Percentiles rank a stretch among this genome's conserved stretches.
These are phyloP conservation scores for Exophiala lecanii-corni DNA, from an alignment of 2,329 filamentous ascomycete species.

Conservation along the genomic window DNA sequence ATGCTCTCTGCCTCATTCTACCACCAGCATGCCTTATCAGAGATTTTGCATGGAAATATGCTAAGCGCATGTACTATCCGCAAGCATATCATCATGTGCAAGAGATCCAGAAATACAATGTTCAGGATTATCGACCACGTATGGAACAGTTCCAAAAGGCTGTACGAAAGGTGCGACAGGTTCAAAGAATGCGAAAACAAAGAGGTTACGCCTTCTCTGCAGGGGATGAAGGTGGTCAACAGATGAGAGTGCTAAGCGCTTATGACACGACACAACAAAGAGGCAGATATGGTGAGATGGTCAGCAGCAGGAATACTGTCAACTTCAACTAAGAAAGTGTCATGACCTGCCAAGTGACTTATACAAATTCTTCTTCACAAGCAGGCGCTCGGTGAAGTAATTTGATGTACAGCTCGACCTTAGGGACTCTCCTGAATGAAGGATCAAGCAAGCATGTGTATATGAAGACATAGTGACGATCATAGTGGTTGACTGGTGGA, in stretches of 20 bases:
- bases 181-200: constrained; percentile 98
- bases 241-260: constrained; percentile 90
- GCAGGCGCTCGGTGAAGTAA: too few relatives aligned
- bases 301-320: constrained; percentile 39
- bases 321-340: not conserved
- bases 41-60: constrained; percentile 96
- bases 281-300: constrained; percentile 95
- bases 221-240: constrained; percentile 75
- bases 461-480: not conserved
- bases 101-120: constrained; percentile 99
- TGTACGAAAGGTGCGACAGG: constrained; percentile 95
- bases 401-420: too few relatives aligned
- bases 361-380: too few relatives aligned
- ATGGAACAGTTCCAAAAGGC: constrained; percentile 99
- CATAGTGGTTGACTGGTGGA: too few relatives aligned
- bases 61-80: constrained; percentile 93
- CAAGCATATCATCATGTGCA: constrained; percentile 97
- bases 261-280: constrained; percentile 94
- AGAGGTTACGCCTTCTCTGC: constrained; percentile 97
- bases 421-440: too few relatives aligned
- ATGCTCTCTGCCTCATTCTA: constrained; percentile 79
- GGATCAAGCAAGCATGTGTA: not conserved
- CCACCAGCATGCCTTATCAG: constrained; percentile 76
- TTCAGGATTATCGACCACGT: constrained; percentile 94
- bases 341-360: too few relatives aligned